phyloP scores from a whole-genome alignment of 2,329 filamentous ascomycete genomes.

The Chaetomium sp. region DNA sequence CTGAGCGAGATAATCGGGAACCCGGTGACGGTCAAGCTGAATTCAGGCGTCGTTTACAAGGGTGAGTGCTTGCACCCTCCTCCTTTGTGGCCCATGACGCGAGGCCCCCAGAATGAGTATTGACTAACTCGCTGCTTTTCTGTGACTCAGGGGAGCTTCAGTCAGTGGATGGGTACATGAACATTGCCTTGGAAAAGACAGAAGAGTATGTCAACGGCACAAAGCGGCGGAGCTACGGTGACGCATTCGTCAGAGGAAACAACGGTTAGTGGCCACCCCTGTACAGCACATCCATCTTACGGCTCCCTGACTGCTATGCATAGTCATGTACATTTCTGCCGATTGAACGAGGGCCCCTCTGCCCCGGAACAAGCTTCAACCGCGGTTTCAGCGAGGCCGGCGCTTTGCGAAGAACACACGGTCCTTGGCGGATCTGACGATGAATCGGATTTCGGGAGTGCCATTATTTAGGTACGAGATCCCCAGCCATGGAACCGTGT shows the following conservation, averaged over 20 bases:
- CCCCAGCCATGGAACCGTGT: neutral
- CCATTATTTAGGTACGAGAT: neutral
- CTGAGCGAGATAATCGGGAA: conserved; percentile 92
- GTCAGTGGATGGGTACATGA: conserved; percentile 99
- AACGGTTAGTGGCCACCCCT: conserved; percentile 66
- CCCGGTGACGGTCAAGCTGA: conserved; percentile 93
- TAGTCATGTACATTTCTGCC: conserved; percentile 72
- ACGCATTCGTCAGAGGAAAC: conserved; percentile 94
- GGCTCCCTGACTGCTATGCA: conserved; percentile 2
- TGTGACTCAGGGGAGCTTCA: conserved; percentile 76
- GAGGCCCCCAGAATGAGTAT: neutral
- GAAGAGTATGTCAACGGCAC: conserved; percentile 87
- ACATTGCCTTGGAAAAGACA: conserved; percentile 96
- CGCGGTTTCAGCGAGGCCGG: neutral
- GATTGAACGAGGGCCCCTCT: conserved; percentile 46
- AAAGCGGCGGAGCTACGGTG: conserved; percentile 81
- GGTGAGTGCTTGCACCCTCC: conserved; percentile 55
- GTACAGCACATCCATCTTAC: neutral
- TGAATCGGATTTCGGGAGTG: neutral
- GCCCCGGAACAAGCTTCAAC: neutral
- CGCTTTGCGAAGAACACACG: neutral
- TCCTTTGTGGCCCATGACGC: neutral
- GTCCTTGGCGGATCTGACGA: neutral
- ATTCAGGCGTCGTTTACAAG: conserved; percentile 98
- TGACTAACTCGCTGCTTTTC: conserved; percentile 9